A percentile compares a stretch with the other conserved stretches of the same genome.
Conservation (phyloP, 306 rosid genomes). For the Fagus sylvatica region DNA sequence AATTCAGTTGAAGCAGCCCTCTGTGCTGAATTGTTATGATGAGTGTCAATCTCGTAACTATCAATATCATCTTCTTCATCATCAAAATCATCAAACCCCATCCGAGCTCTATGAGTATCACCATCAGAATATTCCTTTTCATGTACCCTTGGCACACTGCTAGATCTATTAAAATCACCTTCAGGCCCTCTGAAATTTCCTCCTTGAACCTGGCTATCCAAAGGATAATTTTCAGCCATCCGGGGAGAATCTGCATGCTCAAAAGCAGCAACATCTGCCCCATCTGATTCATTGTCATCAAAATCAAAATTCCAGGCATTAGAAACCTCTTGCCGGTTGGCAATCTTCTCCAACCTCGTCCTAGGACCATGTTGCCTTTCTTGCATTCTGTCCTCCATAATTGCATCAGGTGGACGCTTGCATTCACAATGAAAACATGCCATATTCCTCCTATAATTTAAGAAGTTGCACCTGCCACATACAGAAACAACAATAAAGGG, state of each 20-base stretch:
- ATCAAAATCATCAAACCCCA: conserved; percentile 93
- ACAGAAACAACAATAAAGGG: conserved; percentile 9
- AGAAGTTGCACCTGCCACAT: conserved; percentile 91
- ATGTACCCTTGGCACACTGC: conserved; percentile 40
- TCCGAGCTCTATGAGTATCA: conserved; percentile 43
- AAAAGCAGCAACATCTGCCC: conserved; percentile 97
- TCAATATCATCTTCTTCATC: conserved; percentile 89
- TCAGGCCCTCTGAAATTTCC: conserved; percentile 47
- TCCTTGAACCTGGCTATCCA: conserved; percentile 43
- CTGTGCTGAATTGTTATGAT: conserved; percentile 38
- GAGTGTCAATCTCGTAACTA: conserved; percentile 73
- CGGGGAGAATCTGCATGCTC: conserved; percentile 84
- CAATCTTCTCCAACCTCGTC: conserved; percentile 50
- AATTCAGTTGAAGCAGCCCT: conserved; percentile 46
- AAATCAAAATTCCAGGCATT: conserved; percentile 98
- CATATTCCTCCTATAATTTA: conserved; percentile 89
- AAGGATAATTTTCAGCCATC: conserved; percentile 42
- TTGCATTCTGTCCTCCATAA: conserved; percentile 62
- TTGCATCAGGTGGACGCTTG: conserved; percentile 88
- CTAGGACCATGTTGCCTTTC: conserved; percentile 49
- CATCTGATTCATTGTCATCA: conserved; percentile 95
- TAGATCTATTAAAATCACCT: conserved; percentile 40
- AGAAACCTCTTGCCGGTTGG: conserved; percentile 57
- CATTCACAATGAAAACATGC: conserved; percentile 96
- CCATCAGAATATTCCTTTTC: conserved; percentile 54